These are phyloP conservation scores for Vanrija pseudolonga DNA, from an alignment of 1,284 basidiomycete genomes.

Conservation along the genomic window DNA sequence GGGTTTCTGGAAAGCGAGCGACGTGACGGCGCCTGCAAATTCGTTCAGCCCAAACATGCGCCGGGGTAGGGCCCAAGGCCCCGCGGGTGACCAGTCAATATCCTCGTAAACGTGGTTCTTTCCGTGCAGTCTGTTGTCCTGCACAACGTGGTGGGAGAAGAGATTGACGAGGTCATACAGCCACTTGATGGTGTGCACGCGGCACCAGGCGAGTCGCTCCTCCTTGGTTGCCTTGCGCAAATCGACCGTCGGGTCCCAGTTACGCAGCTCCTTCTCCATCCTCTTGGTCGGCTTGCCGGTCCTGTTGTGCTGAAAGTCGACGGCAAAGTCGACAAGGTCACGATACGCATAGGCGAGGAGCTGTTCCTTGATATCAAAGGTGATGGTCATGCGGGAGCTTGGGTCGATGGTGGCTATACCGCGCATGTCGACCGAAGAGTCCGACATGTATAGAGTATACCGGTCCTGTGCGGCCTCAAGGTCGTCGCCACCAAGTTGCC, in stretches of 20 bases:
- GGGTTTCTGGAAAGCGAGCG: background rate
- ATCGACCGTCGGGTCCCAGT: background rate
- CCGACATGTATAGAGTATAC: no score
- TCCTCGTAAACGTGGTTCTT: background rate
- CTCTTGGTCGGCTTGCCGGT: background rate
- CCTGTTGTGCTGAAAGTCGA: background rate
- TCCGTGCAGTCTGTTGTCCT: background rate
- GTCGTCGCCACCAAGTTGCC: background rate
- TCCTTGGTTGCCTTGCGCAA: background rate
- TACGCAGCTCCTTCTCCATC: slow-evolving; percentile 1
- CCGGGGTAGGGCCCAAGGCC: background rate
- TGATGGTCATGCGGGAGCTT: no score
- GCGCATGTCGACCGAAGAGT: no score
- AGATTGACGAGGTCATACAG: slow-evolving; percentile 3
- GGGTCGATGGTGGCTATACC: no score
- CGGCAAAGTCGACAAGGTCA: background rate
- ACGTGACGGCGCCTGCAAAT: slow-evolving; percentile 1
- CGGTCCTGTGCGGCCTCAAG: background rate
- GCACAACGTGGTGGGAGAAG: background rate
- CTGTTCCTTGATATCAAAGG: background rate
- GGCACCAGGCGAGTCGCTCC: background rate
- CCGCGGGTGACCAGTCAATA: background rate
- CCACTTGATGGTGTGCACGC: slow-evolving; percentile 1
- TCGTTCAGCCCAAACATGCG: slow-evolving; percentile 1
- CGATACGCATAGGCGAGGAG: background rate